phyloP scores from a whole-genome alignment of 2,329 filamentous ascomycete species.

The Ciborinia camelliae region DNA sequence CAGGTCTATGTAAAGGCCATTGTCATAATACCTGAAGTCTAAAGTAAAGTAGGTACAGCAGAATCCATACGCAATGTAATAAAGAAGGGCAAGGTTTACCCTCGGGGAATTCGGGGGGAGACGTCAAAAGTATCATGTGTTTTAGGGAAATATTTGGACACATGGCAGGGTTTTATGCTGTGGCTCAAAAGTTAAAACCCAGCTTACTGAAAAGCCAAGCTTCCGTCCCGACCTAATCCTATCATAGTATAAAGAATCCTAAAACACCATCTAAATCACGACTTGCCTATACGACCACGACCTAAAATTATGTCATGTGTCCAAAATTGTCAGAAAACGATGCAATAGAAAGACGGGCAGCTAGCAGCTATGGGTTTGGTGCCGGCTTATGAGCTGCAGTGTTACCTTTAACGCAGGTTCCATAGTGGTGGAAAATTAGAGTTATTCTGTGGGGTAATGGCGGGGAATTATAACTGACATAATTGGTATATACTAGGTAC shows the following conservation, averaged over 20 bases:
- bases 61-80: background rate
- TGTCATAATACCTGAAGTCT: background rate
- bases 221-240: too few species aligned
- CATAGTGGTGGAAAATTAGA: slow-evolving; percentile 12
- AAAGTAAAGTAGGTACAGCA: background rate
- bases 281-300: too few species aligned
- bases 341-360: background rate
- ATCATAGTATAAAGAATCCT: too few species aligned
- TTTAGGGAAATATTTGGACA: too few species aligned
- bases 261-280: too few species aligned
- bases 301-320: too few species aligned
- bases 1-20: background rate
- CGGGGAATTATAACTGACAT: too few species aligned
- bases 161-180: too few species aligned
- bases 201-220: too few species aligned
- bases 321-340: too few species aligned
- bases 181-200: background rate
- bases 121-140: too few species aligned
- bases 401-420: background rate
- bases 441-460: background rate
- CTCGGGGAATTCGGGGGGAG: slow-evolving; percentile 5
- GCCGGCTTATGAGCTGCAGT: background rate
- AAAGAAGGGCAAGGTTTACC: background rate
- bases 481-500: too few species aligned
- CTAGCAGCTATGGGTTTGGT: background rate